A percentile compares a stretch with the other conserved stretches of the same genome.
phyloP scores from a whole-genome alignment of 2,329 filamentous ascomycete species.

The Scorias spongiosa region DNA sequence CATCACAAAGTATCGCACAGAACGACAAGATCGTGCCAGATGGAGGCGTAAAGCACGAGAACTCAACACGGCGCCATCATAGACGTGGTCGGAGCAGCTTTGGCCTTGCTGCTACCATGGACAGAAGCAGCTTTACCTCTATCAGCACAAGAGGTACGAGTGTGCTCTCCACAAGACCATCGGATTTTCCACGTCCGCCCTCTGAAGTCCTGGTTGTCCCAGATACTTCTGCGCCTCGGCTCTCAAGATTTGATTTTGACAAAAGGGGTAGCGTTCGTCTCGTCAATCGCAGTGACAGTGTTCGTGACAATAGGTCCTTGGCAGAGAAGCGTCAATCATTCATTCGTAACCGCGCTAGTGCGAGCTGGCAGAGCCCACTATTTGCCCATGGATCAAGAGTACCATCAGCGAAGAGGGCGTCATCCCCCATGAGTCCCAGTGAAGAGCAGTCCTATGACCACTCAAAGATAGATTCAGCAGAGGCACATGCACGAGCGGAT shows the following conservation, averaged over 20 bases:
- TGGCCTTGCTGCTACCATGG: conserved; percentile 14
- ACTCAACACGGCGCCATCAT: conserved; percentile 3
- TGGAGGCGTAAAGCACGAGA: too few species aligned
- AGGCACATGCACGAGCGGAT: conserved; percentile 7
- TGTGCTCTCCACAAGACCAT: conserved; percentile 23
- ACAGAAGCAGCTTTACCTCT: conserved; percentile 22
- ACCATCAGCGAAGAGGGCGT: background rate
- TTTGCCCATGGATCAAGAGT: conserved; percentile 21
- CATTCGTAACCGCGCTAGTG: conserved; percentile 26
- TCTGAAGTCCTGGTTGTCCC: conserved; percentile 7
- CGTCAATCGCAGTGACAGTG: conserved; percentile 22
- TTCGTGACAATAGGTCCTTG: conserved; percentile 22
- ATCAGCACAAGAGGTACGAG: conserved; percentile 25
- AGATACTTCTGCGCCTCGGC: conserved; percentile 11
- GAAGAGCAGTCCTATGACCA: background rate
- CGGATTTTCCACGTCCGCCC: conserved; percentile 23
- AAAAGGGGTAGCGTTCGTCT: conserved; percentile 26
- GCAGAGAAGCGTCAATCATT: conserved; percentile 28
- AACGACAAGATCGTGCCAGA: conserved; percentile 7
- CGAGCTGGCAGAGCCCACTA: conserved; percentile 22
- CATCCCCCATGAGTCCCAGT: background rate
- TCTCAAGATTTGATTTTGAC: conserved; percentile 17
- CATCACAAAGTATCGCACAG: conserved; percentile 10
- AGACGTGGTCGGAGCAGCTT: conserved; percentile 10
- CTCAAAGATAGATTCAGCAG: conserved; percentile 1